phyloP scores from a whole-genome alignment of 805 yeast genomes.

The Metschnikowia similis region DNA sequence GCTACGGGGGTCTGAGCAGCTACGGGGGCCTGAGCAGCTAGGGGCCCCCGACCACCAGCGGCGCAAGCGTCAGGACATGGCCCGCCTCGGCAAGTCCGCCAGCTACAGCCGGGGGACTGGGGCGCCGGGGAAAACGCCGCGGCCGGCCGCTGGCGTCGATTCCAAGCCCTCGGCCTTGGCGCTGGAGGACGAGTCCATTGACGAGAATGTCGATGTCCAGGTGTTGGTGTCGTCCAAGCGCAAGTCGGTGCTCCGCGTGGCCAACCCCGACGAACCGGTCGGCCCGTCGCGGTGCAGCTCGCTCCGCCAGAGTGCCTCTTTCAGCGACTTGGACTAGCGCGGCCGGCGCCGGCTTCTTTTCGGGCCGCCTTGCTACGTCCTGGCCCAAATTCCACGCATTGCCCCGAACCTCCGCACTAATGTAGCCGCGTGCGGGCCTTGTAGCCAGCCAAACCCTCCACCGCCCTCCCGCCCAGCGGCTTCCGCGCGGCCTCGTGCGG shows the following conservation, averaged over 20 bases:
- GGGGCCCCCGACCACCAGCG: too few relatives aligned
- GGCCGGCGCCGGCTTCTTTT: too few relatives aligned
- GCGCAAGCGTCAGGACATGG: not conserved
- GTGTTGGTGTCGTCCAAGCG: conserved; percentile 65
- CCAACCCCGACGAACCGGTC: conserved; percentile 51
- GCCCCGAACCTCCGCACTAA: too few relatives aligned
- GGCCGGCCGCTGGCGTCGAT: conserved; percentile 15
- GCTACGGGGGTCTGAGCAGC: too few relatives aligned
- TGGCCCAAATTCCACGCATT: too few relatives aligned
- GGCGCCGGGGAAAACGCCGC: conserved; percentile 9
- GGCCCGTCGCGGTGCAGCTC: not conserved
- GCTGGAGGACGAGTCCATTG: conserved; percentile 36
- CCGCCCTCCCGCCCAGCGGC: too few relatives aligned
- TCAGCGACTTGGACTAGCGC: not conserved
- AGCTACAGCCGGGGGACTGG: conserved; percentile 22
- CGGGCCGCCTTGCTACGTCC: too few relatives aligned
- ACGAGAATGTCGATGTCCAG: conserved; percentile 60
- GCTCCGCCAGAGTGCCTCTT: conserved; percentile 6
- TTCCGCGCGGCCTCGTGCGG: too few relatives aligned
- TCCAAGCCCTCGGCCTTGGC: not conserved
- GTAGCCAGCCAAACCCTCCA: too few relatives aligned
- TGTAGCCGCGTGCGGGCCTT: too few relatives aligned
- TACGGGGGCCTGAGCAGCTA: too few relatives aligned
- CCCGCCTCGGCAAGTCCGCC: conserved; percentile 21
- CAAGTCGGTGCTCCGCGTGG: conserved; percentile 53